A percentile compares a stretch with the other conserved stretches of the same genome.
phyloP scores from a whole-genome alignment of 1,284 basidiomycete genomes.

The Trametes versicolor region DNA sequence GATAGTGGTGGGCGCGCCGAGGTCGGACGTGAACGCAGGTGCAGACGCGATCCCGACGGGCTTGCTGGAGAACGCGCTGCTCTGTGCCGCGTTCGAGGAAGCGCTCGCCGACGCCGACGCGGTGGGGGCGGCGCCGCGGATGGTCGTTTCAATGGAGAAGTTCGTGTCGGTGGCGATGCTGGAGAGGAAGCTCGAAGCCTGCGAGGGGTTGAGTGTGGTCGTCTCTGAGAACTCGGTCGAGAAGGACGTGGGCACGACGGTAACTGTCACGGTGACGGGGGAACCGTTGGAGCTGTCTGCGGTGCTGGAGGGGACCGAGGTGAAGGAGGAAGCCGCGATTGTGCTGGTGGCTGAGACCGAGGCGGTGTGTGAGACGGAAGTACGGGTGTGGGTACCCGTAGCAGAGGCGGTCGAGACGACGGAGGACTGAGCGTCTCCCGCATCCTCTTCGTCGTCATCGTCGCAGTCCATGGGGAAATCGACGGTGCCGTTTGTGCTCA shows the following conservation, averaged over 20 bases:
- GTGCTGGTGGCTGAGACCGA: constrained; percentile 16
- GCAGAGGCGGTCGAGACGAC: background rate
- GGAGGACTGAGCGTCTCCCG: constrained; percentile 14
- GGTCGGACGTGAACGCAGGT: constrained; percentile 20
- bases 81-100: background rate
- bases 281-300: constrained; percentile 3
- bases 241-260: constrained; percentile 40
- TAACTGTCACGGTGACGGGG: constrained; percentile 45
- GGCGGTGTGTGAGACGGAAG: constrained; percentile 5
- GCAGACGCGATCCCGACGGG: constrained; percentile 21
- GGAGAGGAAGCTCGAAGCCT: constrained; percentile 53
- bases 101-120: constrained; percentile 6
- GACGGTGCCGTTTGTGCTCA: constrained; percentile 36
- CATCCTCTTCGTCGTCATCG: constrained; percentile 20
- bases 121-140: constrained; percentile 17
- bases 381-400: background rate
- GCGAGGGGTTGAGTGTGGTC: constrained; percentile 52
- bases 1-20: constrained; percentile 24
- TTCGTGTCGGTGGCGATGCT: constrained; percentile 43
- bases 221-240: constrained; percentile 48
- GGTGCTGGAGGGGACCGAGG: constrained; percentile 7
- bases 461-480: constrained; percentile 35
- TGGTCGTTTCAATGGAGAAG: constrained; percentile 29
- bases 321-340: background rate
- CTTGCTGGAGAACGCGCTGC: constrained; percentile 19